Evolutionary conservation across 202 grass and related monocot species (phyloP).

Genomic region (Alloteropsis angusta): DNA sequence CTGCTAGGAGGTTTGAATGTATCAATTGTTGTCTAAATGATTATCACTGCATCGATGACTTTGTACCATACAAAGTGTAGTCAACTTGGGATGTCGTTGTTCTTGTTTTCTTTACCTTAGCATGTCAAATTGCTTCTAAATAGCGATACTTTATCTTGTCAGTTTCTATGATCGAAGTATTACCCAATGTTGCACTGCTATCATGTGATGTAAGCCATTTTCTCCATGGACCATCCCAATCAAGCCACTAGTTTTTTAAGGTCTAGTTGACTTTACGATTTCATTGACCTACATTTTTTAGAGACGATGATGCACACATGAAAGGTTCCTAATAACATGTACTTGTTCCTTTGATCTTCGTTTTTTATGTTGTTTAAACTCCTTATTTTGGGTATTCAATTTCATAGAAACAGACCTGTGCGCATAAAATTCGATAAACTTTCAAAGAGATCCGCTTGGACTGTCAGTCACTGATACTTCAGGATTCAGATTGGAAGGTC

Average conservation of each 20-base stretch:
- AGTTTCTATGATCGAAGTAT: background rate
- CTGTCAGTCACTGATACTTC: too few species aligned
- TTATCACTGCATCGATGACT: background rate
- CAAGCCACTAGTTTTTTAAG: background rate
- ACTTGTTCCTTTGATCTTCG: background rate
- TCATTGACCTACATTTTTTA: background rate
- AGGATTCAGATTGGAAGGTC: too few species aligned
- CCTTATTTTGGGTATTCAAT: too few species aligned
- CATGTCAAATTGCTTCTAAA: background rate
- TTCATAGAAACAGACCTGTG: too few species aligned
- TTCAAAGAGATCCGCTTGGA: too few species aligned
- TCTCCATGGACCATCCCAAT: background rate
- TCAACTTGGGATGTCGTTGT: background rate
- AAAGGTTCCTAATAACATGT: background rate
- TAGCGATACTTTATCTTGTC: background rate
- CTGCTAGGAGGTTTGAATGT: background rate
- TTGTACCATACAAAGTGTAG: background rate
- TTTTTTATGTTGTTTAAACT: background rate
- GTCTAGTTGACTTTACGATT: background rate
- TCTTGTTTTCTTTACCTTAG: background rate
- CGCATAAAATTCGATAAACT: too few species aligned
- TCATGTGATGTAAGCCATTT: slow-evolving; percentile 13
- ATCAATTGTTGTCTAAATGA: background rate
- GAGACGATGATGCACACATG: background rate
- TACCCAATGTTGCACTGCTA: background rate